phyloP scores from a whole-genome alignment of 176 grass and related monocot genomes.

The Bothriochloa decipiens region DNA sequence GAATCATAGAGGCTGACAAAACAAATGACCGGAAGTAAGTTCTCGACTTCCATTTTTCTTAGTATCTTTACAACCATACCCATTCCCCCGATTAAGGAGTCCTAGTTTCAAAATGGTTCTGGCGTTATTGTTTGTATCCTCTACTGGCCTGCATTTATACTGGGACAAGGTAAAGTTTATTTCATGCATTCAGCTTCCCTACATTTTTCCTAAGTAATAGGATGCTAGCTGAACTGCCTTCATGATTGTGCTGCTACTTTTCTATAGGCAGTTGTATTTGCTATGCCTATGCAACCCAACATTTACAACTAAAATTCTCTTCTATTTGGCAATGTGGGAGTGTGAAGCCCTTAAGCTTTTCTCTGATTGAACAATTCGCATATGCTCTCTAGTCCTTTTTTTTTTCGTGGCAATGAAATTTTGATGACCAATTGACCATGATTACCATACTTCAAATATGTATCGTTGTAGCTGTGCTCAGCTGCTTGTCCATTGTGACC shows the following conservation, averaged over 20 bases:
- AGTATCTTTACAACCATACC: not conserved
- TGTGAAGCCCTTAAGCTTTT: not conserved
- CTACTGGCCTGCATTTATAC: not conserved
- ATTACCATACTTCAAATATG: not conserved
- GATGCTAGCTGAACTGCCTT: not conserved
- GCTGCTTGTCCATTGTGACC: not conserved
- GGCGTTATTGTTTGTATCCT: not conserved
- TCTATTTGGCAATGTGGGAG: not conserved
- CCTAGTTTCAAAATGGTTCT: not conserved
- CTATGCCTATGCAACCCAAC: not conserved
- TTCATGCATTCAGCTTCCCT: not conserved
- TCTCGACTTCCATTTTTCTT: constrained; percentile 10
- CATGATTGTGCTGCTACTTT: not conserved
- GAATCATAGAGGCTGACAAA: constrained; percentile 94
- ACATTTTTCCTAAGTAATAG: constrained; percentile 15
- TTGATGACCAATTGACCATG: not conserved
- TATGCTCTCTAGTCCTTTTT: not conserved
- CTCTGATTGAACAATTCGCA: too few relatives aligned
- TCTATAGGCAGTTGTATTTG: not conserved
- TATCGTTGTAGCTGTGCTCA: not conserved
- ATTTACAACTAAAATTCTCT: not conserved
- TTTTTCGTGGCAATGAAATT: not conserved
- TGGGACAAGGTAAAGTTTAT: not conserved
- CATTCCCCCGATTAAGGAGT: not conserved
- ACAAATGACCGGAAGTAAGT: constrained; percentile 79